Evolutionary conservation across 23 red algal species (phyloP).

Genomic region (Gracilaria gracilis): DNA sequence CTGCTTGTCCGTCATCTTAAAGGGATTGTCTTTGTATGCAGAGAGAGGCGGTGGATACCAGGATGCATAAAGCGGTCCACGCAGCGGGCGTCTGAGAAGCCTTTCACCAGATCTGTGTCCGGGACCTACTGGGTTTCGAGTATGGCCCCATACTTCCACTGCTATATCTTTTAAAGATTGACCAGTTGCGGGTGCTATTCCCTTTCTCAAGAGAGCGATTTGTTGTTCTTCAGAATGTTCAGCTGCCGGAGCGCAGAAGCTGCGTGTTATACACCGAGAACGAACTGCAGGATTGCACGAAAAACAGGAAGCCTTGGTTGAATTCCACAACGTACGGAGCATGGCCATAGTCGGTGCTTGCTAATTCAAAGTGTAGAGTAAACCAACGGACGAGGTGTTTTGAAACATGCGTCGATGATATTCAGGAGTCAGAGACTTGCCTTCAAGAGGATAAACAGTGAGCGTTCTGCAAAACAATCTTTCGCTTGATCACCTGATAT

Average conservation of each 20-base stretch:
- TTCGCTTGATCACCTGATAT: background rate
- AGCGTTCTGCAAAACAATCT: background rate
- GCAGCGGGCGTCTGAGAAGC: constrained; percentile 46
- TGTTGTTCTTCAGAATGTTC: constrained; percentile 22
- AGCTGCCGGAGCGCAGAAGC: background rate
- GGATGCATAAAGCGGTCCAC: constrained; percentile 57
- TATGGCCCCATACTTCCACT: constrained; percentile 61
- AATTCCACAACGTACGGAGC: constrained; percentile 7
- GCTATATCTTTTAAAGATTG: constrained; percentile 36
- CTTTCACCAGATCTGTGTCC: constrained; percentile 54
- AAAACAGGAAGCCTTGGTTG: background rate
- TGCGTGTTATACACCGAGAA: background rate
- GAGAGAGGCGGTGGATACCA: constrained; percentile 58
- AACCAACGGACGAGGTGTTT: background rate
- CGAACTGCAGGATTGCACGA: background rate
- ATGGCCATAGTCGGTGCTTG: background rate
- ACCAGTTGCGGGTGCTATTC: constrained; percentile 51
- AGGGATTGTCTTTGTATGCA: constrained; percentile 30
- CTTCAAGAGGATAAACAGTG: background rate
- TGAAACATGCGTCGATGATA: background rate
- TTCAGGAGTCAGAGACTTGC: background rate
- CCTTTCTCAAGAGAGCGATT: constrained; percentile 1
- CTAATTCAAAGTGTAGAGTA: background rate
- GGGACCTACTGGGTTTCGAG: constrained; percentile 41
- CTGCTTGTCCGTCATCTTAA: constrained; percentile 67